These are phyloP conservation scores for Linnemannia exigua DNA, from an alignment of 192 early-diverging fungal genomes.

Conservation along the genomic window DNA sequence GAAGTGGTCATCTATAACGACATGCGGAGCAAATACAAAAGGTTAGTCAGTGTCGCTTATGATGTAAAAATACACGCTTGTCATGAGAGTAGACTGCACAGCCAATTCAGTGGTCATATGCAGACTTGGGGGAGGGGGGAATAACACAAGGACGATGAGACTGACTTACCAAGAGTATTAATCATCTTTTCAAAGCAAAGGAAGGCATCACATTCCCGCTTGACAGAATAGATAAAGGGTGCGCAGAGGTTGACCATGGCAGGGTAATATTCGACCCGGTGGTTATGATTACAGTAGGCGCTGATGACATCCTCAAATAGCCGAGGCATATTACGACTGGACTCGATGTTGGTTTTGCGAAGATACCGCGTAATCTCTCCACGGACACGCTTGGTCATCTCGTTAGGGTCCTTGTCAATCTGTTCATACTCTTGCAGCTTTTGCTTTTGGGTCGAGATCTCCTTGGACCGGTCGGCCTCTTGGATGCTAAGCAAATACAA, in stretches of 20 bases:
- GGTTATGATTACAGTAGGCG: conserved; percentile 86
- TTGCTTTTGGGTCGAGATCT: conserved; percentile 44
- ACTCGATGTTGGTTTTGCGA: conserved; percentile 67
- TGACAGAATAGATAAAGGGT: conserved; percentile 83
- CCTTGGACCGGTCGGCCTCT: conserved; percentile 82
- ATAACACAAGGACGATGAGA: background rate
- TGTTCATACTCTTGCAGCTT: conserved; percentile 75
- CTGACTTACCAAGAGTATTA: conserved; percentile 70
- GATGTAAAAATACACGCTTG: too few species aligned
- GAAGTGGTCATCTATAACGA: conserved; percentile 76
- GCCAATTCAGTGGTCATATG: background rate
- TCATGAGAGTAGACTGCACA: background rate
- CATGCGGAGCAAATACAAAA: conserved; percentile 9
- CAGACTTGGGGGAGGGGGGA: background rate
- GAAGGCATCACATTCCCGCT: conserved; percentile 84
- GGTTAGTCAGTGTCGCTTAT: background rate
- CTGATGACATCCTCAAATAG: conserved; percentile 88
- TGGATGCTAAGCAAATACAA: conserved; percentile 89
- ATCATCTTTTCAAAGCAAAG: conserved; percentile 87
- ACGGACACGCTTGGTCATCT: conserved; percentile 82
- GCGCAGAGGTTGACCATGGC: conserved; percentile 83
- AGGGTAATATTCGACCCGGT: conserved; percentile 82
- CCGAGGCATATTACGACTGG: conserved; percentile 51
- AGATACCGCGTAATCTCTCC: conserved; percentile 82
- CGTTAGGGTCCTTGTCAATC: conserved; percentile 77